Base-by-base conservation (phyloP, 768 basidiomycete genomes). In the Rhizopogon vinicolor region DNA sequence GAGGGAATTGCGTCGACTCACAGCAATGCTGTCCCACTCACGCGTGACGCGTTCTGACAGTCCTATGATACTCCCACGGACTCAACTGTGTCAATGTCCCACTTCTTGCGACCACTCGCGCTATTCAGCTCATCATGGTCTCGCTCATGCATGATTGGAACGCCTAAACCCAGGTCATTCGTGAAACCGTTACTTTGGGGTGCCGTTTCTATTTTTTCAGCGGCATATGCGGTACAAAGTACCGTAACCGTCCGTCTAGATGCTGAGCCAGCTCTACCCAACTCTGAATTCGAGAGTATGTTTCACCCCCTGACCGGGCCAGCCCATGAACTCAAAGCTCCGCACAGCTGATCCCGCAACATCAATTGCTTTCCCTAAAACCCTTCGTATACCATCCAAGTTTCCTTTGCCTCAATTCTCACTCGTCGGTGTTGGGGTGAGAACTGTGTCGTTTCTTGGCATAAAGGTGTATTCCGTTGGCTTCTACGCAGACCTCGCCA, bases 391-490 rank as follows among this genome's bases (percentile, higher is more conserved):
- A 19, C 84, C 85, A 18, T 82, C 87, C 33, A 87, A 84, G 61
- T 69, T 81, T 14, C 78, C 82, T 9, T 69, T 82, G 6, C 83
- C 88, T 8, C 71, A 79, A 2, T 81, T 91, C 62, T 79, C 83
- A 10, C 79, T 96, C 5, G 72, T 97, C 18, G 94, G 94, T 6
- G 74, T 92, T 1, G 94, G 94, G 22, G 91, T 93, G 40, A 78
- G 94, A 49, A 91, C 86, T 0, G 93, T 97, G 31, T 93, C 92
- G 13, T 93, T 97, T 71, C 76, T 96, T 40, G 79, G 86, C 7
- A 82, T 97, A 59, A 85, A 91, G 65, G 93, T 96, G 14, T 97
- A 97, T 71, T 89, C 88, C 10, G 84, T 92, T 35, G 94, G 82
- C 2, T 93, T 97, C 72, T 97, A 96, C 68, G 88, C 91, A 6